A percentile compares a stretch with the other conserved stretches of the same genome.
Evolutionary conservation across 1,284 basidiomycete species (phyloP).

Genomic region (Entoloma clypeatum): DNA sequence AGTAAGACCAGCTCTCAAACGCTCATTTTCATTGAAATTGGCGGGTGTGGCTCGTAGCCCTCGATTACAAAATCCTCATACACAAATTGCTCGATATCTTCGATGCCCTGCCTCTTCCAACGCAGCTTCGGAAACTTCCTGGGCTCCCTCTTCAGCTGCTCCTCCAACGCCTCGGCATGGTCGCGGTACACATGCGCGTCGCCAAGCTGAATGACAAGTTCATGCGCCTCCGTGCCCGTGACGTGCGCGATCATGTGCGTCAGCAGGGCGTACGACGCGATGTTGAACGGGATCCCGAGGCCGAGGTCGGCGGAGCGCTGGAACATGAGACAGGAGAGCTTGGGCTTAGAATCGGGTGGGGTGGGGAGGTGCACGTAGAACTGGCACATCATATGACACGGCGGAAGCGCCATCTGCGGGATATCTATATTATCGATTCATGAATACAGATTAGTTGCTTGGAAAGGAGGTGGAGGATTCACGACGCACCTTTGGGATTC

Average conservation of each 20-base stretch:
- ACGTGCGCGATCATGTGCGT: slow-evolving; percentile 96
- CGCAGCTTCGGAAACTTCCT: slow-evolving; percentile 79
- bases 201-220: slow-evolving; percentile 91
- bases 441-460: no score
- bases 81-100: slow-evolving; percentile 82
- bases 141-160: slow-evolving; percentile 80
- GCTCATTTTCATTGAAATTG: slow-evolving; percentile 98
- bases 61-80: slow-evolving; percentile 83
- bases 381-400: slow-evolving; percentile 98
- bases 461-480: not conserved
- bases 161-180: slow-evolving; percentile 83
- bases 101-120: slow-evolving; percentile 60
- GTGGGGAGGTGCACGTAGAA: slow-evolving; percentile 89
- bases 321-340: slow-evolving; percentile 94
- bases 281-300: slow-evolving; percentile 97
- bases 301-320: slow-evolving; percentile 97
- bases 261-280: slow-evolving; percentile 94
- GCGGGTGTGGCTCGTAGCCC: slow-evolving; percentile 82
- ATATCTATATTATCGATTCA: slow-evolving; percentile 85
- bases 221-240: slow-evolving; percentile 82
- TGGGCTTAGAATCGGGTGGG: slow-evolving; percentile 54
- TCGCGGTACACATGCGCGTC: slow-evolving; percentile 97
- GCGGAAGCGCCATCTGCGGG: slow-evolving; percentile 91
- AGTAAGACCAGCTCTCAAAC: slow-evolving; percentile 46
- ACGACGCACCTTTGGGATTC: slow-evolving; percentile 87